phyloP scores from a whole-genome alignment of 768 basidiomycete species.

The Boletus edulis region DNA sequence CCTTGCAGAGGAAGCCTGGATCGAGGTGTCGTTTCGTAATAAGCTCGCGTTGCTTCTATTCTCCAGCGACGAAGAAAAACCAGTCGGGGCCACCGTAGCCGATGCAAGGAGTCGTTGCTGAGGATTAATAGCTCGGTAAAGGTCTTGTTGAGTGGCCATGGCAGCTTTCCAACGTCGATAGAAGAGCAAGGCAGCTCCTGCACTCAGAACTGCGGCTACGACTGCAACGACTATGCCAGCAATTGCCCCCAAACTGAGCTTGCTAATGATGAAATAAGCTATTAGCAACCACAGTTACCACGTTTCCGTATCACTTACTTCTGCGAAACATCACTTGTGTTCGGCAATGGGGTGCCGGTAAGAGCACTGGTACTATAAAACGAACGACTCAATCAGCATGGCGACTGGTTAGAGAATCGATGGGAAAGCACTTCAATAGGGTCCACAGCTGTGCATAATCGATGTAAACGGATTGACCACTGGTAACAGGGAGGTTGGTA shows the following conservation, averaged over 20 bases:
- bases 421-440: conserved; percentile 15
- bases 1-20: not conserved
- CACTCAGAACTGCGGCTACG: conserved; percentile 10
- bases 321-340: not conserved
- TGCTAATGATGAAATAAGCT: conserved; percentile 6
- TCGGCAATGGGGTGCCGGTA: not conserved
- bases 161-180: conserved; percentile 30
- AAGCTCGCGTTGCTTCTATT: conserved; percentile 13
- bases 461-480: conserved; percentile 26
- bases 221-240: conserved; percentile 20
- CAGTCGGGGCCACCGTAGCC: not conserved
- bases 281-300: not conserved
- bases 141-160: conserved; percentile 10
- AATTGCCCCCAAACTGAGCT: conserved; percentile 21
- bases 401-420: not conserved
- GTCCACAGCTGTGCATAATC: conserved; percentile 33
- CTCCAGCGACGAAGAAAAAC: conserved; percentile 21
- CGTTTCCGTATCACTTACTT: conserved; percentile 8
- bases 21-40: conserved; percentile 4
- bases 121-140: conserved; percentile 9
- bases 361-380: not conserved
- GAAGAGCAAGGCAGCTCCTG: conserved; percentile 21
- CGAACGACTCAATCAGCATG: not conserved
- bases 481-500: conserved; percentile 27
- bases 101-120: conserved; percentile 6